phyloP scores from a whole-genome alignment of 2,329 filamentous ascomycete species.

The Parascedosporium putredinis region DNA sequence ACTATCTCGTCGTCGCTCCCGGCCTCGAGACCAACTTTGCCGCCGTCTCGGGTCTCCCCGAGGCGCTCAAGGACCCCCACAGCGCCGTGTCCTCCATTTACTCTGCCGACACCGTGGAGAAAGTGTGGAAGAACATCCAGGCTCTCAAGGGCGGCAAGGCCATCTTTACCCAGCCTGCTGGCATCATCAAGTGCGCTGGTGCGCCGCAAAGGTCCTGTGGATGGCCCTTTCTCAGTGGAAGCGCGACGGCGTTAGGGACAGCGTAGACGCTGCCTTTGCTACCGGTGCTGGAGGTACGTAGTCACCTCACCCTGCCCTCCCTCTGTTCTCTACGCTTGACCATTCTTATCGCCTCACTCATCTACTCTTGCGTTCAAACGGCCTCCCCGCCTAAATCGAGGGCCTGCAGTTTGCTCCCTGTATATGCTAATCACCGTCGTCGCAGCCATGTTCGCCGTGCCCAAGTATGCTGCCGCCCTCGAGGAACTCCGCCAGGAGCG shows the following conservation, averaged over 20 bases:
- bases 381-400: too few species aligned
- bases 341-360: too few species aligned
- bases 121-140: conserved; percentile 25
- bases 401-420: too few species aligned
- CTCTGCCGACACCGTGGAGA: conserved; percentile 22
- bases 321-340: too few species aligned
- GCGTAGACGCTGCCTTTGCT: conserved; percentile 23
- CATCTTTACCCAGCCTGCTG: conserved; percentile 27
- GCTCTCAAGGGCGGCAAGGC: conserved; percentile 23
- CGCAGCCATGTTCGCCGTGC: conserved; percentile 26
- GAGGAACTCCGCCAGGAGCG: conserved; percentile 23
- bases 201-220: conserved; percentile 29
- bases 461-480: conserved; percentile 25
- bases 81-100: conserved; percentile 27
- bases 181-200: conserved; percentile 28
- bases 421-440: too few species aligned
- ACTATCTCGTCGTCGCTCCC: conserved; percentile 26
- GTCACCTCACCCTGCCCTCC: conserved; percentile 8
- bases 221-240: conserved; percentile 28
- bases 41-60: conserved; percentile 22
- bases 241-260: conserved; percentile 20
- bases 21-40: conserved; percentile 25
- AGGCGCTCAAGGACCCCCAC: conserved; percentile 21
- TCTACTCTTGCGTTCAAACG: too few species aligned
- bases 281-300: conserved; percentile 17